Percentiles rank a stretch among this genome's conserved stretches.
These are phyloP conservation scores for Codiaeum variegatum DNA, from an alignment of 441 rosid species.

Conservation along the genomic window DNA sequence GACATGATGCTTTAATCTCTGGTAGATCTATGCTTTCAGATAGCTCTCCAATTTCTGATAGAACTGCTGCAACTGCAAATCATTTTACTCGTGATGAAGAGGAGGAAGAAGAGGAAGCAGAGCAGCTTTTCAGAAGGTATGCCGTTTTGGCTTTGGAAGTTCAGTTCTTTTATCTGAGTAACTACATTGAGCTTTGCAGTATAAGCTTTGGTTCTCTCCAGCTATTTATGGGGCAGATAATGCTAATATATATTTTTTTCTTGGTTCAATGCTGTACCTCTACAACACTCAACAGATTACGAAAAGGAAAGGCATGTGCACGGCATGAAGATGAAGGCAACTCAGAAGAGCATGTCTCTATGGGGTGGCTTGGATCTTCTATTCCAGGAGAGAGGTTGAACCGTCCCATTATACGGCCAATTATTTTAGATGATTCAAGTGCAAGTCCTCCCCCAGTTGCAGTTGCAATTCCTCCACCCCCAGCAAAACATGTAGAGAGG, in stretches of 20 bases:
- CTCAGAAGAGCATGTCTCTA: conserved; percentile 29
- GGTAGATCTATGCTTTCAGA: conserved; percentile 36
- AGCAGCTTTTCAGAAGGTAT: conserved; percentile 91
- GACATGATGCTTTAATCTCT: conserved; percentile 71
- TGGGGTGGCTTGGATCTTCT: conserved; percentile 51
- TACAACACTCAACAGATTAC: conserved; percentile 43
- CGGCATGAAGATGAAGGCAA: conserved; percentile 70
- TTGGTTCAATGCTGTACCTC: background rate
- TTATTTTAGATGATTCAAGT: conserved; percentile 34
- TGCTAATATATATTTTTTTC: background rate
- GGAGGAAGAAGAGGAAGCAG: conserved; percentile 84
- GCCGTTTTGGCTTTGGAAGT: conserved; percentile 9
- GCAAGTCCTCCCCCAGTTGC: conserved; percentile 44
- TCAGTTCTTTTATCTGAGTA: background rate
- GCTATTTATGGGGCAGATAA: background rate
- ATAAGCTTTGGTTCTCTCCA: background rate
- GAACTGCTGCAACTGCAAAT: conserved; percentile 31
- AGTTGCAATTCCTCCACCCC: conserved; percentile 88
- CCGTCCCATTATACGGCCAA: conserved; percentile 86
- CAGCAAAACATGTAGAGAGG: conserved; percentile 83
- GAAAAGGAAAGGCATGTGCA: conserved; percentile 91
- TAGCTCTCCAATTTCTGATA: conserved; percentile 26
- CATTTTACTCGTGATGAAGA: conserved; percentile 40
- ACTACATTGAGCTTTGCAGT: background rate
- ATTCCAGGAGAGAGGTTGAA: conserved; percentile 55